Percentiles rank a stretch among this genome's conserved stretches.
Evolutionary conservation across 179 eudicot genomes (phyloP).

Genomic region (Beta macrorhiza): DNA sequence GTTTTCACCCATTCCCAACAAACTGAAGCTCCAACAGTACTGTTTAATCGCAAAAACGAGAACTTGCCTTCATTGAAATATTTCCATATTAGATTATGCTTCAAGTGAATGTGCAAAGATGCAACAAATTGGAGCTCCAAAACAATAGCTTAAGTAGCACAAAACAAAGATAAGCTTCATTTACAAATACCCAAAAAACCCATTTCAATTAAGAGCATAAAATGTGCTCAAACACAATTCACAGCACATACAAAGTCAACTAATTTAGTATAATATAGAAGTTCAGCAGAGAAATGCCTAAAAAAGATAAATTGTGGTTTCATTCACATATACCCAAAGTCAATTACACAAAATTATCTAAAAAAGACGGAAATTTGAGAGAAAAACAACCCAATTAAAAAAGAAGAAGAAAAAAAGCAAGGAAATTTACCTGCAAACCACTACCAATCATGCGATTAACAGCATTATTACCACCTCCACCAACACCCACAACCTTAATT

Average conservation of each 20-base stretch:
- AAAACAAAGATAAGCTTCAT: background rate
- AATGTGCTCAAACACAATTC: background rate
- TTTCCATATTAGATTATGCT: background rate
- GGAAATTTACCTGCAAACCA: conserved; percentile 69
- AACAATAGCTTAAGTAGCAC: background rate
- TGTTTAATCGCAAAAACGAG: background rate
- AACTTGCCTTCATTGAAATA: background rate
- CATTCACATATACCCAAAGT: background rate
- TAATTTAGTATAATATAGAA: background rate
- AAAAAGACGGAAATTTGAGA: background rate
- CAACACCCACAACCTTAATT: conserved; percentile 96
- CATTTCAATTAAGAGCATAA: background rate
- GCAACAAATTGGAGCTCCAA: background rate
- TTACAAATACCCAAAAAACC: background rate
- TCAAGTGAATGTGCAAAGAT: background rate
- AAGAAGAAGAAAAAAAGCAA: conserved; percentile 2
- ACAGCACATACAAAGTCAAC: background rate
- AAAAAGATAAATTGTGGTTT: background rate
- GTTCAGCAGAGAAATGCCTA: background rate
- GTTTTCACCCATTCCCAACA: background rate
- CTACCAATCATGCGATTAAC: conserved; percentile 97
- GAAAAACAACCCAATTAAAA: background rate
- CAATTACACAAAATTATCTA: background rate
- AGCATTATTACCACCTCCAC: conserved; percentile 99
- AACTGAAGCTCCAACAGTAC: background rate